Evolutionary conservation across 495 filamentous ascomycete genomes (phyloP), one percentile per base, ranked within the genome.

Genomic region (Penicillium maclennaniae): DNA sequence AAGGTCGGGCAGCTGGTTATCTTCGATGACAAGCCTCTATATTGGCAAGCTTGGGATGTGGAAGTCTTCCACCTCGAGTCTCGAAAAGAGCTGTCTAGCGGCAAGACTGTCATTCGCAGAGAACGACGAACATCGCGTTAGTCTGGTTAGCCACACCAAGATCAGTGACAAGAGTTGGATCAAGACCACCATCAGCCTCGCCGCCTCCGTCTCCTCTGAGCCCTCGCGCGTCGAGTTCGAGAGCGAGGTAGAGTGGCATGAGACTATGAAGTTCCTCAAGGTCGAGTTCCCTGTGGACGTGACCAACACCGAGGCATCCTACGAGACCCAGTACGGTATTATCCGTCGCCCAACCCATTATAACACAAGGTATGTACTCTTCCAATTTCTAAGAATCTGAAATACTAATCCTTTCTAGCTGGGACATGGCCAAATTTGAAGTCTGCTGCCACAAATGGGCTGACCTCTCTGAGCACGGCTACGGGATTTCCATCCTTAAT

Each of bases 361-460:
- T 76, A 96, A 96, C 71, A 96, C 91, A 17, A 81, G 73, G 79
- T 82, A 74, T 68, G 66, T 73, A 12, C 19, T 20, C 4, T 34
- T 15, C 45, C 31, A 1, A 25, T 1, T 7, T 15, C 28, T 10
- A 0, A 27, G 9, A 60, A 54, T n/a, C 59, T 10, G 7, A 17
- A 6, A 52, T 20, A 59, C 62, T 62, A 44, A 61, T 34, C 0
- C 47, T 1, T 9, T 48, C 3, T 36, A 87, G 82, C 66, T 98
- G 93, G 93, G 93, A 98, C 60, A 96, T 96, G 92, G 93, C 93
- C 60, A 96, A 96, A 63, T 98, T 98, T 60, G 93, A 98, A 74
- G 93, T 98, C 40, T 96, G 92, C 81, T 92, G 88, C 69, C 93
- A 98, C 74, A 92, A 89, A 68, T 98, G 88, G 78, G 93, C 93